phyloP scores from a whole-genome alignment of 2,329 filamentous ascomycete species.

The Neofusicoccum ribis region DNA sequence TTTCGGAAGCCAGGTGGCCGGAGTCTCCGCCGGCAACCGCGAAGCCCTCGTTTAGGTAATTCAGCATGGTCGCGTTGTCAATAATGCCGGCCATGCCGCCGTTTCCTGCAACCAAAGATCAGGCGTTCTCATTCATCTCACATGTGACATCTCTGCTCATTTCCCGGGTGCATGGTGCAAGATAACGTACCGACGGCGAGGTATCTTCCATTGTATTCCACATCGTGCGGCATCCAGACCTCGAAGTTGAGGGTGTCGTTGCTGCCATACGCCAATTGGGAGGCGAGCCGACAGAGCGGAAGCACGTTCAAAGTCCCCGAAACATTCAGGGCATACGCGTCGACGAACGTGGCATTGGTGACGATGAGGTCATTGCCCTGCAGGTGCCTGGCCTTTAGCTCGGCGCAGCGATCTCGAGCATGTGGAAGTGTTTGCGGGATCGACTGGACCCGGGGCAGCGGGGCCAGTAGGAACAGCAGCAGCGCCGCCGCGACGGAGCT shows the following conservation, averaged over 20 bases:
- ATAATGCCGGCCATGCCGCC: conserved; percentile 22
- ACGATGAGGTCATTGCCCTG: neutral
- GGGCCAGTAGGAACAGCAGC: neutral
- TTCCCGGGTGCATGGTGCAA: neutral
- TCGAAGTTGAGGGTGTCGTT: conserved; percentile 12
- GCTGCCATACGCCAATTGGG: neutral
- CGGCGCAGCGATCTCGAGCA: conserved; percentile 6
- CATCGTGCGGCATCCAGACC: conserved; percentile 15
- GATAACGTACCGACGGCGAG: conserved; percentile 16
- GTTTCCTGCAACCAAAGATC: conserved; percentile 16
- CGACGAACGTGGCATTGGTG: neutral
- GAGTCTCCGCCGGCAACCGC: conserved; percentile 22
- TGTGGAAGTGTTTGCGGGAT: neutral
- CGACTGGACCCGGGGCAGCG: neutral
- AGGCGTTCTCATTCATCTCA: neutral
- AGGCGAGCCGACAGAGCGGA: conserved; percentile 17
- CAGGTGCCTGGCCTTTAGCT: neutral
- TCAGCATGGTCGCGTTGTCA: conserved; percentile 14
- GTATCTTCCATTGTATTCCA: conserved; percentile 16
- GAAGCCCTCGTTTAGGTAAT: conserved; percentile 21
- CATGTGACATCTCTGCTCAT: neutral
- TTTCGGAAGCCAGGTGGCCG: conserved; percentile 18
- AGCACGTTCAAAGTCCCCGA: neutral
- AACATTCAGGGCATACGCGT: neutral
- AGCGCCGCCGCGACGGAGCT: neutral